These are phyloP conservation scores for Umbelopsis sp. DNA, from an alignment of 192 early-diverging fungal species.

Conservation along the genomic window DNA sequence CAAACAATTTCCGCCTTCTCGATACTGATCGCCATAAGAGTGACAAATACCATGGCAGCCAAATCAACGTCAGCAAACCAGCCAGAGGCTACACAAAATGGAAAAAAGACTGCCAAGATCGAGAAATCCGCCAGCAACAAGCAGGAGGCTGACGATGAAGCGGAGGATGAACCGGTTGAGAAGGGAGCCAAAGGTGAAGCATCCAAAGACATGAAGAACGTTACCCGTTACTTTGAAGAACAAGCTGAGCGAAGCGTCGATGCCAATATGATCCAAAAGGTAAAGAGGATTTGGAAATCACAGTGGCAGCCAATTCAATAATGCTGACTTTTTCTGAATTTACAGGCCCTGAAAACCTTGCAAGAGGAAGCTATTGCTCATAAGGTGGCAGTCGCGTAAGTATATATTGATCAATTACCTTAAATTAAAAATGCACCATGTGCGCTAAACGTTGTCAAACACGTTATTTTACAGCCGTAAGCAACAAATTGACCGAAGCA, in stretches of 20 bases:
- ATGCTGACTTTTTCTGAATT: not conserved
- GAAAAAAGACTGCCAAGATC: not conserved
- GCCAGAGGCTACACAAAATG: conserved; percentile 14
- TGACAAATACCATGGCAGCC: conserved; percentile 3
- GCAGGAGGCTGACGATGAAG: conserved; percentile 20
- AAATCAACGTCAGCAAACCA: conserved; percentile 15
- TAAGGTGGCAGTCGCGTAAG: conserved; percentile 7
- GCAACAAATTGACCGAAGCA: conserved; percentile 16
- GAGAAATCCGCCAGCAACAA: not conserved
- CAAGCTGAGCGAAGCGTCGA: conserved; percentile 14
- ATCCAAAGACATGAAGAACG: conserved; percentile 28
- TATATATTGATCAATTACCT: not conserved
- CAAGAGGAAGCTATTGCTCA: conserved; percentile 6
- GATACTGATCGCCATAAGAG: not conserved
- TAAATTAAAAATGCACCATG: not conserved
- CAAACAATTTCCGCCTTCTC: too few relatives aligned
- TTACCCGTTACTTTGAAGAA: conserved; percentile 23
- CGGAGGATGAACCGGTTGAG: conserved; percentile 26
- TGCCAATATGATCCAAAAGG: conserved; percentile 12
- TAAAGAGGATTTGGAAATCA: not conserved
- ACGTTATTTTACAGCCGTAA: not conserved
- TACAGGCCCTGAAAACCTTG: conserved; percentile 5
- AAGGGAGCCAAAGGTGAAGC: conserved; percentile 29
- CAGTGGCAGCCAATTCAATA: too few relatives aligned
- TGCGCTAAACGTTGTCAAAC: not conserved